Evolutionary conservation across 2,329 filamentous ascomycete species (phyloP), one percentile per base, ranked within the genome.

Genomic region (Colletotrichum sp.): DNA sequence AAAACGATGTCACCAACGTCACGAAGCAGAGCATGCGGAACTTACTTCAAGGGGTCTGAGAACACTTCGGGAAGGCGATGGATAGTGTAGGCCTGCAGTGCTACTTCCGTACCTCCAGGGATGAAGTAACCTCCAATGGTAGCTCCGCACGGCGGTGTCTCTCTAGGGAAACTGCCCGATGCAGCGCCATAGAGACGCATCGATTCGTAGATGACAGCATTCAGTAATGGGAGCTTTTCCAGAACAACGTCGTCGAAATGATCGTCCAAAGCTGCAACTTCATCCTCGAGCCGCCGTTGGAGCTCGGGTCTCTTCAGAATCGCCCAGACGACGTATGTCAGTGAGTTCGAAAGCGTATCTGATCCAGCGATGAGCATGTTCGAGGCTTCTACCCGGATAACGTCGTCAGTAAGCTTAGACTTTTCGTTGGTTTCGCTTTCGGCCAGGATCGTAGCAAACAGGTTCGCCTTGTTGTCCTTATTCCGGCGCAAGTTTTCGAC

Each of bases 321-420:
- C 4, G 81, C 79, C 85, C 86, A 90, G 8, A 87, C 78, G 0
- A 89, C 80, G 71, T 90, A 91, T 0, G 88, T 90, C 32, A 91
- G 77, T 0, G 87, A 87, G 15, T 85, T 84, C 2, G 89, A 86
- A 0, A 89, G 90, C 0, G 89, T 91, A 74, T 90, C 89, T 49
- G 84, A 88, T 3, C 89, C 89, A 1, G 89, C 90, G 8, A 88
- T 75, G 66, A 91, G 90, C 78, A 88, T 89, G 0, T 78, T 80
- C 16, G 83, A 81, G 0, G 88, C 88, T 62, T 89, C 86, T 21
- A 79, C 78, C 5, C 79, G 72, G 2, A 89, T 82, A 28, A 89
- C 86, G 1, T 78, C n/a, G 18, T 73, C 70, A 4, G 63, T 69
- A 6, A 76, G 59, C 8, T 49, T 18, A 3, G 55, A 24, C 49